Evolutionary conservation across 768 basidiomycete species (phyloP), one percentile per base, ranked within the genome.

Genomic region (Boletus subparvulus): DNA sequence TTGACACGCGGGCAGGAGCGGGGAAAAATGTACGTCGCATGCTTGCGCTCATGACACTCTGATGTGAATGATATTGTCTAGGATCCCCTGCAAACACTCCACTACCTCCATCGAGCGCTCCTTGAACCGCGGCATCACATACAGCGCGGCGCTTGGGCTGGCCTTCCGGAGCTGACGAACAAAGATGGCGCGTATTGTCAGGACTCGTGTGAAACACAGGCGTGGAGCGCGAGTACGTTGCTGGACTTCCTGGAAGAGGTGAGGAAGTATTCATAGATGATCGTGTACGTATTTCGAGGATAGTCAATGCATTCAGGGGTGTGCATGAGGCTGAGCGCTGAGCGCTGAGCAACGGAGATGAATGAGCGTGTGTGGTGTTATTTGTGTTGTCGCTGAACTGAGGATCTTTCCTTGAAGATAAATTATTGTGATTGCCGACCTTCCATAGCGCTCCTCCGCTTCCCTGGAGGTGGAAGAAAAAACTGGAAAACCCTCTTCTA

Each of bases 201-300:
- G 50, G 95, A 98, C 72, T 94, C 93, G 45, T 98, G 96, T 69
- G 78, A 81, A 45, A 94, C 97, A 28, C 97, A 98, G 69, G 97
- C 96, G 5, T 98, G 96, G 97, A 94, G 92, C 66, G 85, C 92
- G 45, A 94, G 92, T 71, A 96, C 93, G 24, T 72, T 98, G 60
- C 77, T 98, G 28, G 95, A 97, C 75, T 90, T 95, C 70, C 72
- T 97, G 49, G 85, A 94, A 63, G 82, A 80, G 47, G 91, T 90
- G 52, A 60, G 52, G 36, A 60, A 24, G 50, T 56, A 62, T 57
- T 60, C 53, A n/a, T 70, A 61, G 54, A 30, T 8, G 39, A 33
- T 19, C 4, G 19, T 43, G 30, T 42, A 54, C 40, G 52, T 53
- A 47, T 17, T 33, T 35, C 9, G 21, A 37, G 42, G n/a, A 17